Evolutionary conservation across 192 early-diverging fungal genomes (phyloP).

Genomic region (Rhizoclosmatium globosum): DNA sequence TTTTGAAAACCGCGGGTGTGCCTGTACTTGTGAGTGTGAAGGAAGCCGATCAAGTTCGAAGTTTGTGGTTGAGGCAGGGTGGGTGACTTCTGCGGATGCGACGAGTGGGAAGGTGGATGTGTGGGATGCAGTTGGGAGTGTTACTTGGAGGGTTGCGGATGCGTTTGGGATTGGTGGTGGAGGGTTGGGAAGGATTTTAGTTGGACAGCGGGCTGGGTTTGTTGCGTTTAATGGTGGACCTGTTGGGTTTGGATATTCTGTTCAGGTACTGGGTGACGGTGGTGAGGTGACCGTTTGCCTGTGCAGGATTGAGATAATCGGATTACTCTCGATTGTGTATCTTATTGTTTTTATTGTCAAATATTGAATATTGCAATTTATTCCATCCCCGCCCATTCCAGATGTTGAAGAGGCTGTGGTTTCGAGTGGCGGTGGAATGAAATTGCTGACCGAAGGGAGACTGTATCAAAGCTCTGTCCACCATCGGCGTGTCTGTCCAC

Average conservation of each 20-base stretch:
- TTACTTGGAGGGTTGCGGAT: slow-evolving; percentile 75
- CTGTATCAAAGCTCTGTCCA: too few relatives aligned
- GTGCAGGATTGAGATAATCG: slow-evolving; percentile 45
- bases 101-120: slow-evolving; percentile 48
- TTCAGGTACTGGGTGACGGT: slow-evolving; percentile 68
- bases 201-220: slow-evolving; percentile 56
- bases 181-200: slow-evolving; percentile 40
- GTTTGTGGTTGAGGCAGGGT: slow-evolving; percentile 79
- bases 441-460: too few relatives aligned
- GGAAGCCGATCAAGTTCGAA: slow-evolving; percentile 61
- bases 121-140: slow-evolving; percentile 71
- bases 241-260: slow-evolving; percentile 62
- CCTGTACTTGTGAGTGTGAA: slow-evolving; percentile 63
- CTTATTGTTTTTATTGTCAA: too few relatives aligned
- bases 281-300: slow-evolving; percentile 42
- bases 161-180: slow-evolving; percentile 52
- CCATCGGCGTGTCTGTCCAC: too few relatives aligned
- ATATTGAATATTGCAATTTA: too few relatives aligned
- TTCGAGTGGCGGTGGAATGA: too few relatives aligned
- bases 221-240: slow-evolving; percentile 65
- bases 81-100: slow-evolving; percentile 57
- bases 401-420: too few relatives aligned
- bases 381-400: too few relatives aligned
- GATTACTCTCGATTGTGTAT: too few relatives aligned
- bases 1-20: slow-evolving; percentile 67